phyloP scores from a whole-genome alignment of 495 filamentous ascomycete genomes.

The Bacidia rubella region DNA sequence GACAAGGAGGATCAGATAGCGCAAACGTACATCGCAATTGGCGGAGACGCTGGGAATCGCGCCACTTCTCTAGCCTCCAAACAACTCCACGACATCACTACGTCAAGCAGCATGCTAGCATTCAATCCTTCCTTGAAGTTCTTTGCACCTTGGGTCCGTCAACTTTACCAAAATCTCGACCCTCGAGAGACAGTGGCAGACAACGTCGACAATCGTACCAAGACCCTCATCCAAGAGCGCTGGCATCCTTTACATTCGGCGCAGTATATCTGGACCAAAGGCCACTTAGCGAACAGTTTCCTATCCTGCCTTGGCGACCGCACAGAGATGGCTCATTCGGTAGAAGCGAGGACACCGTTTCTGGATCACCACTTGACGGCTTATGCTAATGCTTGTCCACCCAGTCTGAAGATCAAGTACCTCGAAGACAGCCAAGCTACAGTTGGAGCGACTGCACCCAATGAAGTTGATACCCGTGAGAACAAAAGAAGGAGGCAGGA shows the following conservation, averaged over 20 bases:
- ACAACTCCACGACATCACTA: conserved; percentile 8
- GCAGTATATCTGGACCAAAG: conserved; percentile 30
- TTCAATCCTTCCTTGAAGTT: neutral
- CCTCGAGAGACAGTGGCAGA: conserved; percentile 11
- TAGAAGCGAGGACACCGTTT: conserved; percentile 37
- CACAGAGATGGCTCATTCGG: conserved; percentile 36
- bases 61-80: conserved; percentile 1
- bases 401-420: conserved; percentile 30
- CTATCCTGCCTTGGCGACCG: conserved; percentile 35
- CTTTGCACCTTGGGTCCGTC: conserved; percentile 3
- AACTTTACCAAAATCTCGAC: conserved; percentile 3
- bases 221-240: conserved; percentile 10
- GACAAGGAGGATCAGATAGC: neutral
- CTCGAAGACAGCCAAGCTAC: conserved; percentile 9
- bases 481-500: neutral
- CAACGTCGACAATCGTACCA: conserved; percentile 17
- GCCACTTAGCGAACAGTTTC: conserved; percentile 28
- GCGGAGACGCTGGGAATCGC: neutral
- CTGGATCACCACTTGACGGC: conserved; percentile 38
- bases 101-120: neutral
- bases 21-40: neutral
- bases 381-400: conserved; percentile 34
- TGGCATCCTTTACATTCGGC: conserved; percentile 41
- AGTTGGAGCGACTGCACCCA: neutral
- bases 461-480: conserved; percentile 9